Base-by-base conservation (phyloP, 176 grass and related monocot genomes). In the Eleusine coracana region DNA sequence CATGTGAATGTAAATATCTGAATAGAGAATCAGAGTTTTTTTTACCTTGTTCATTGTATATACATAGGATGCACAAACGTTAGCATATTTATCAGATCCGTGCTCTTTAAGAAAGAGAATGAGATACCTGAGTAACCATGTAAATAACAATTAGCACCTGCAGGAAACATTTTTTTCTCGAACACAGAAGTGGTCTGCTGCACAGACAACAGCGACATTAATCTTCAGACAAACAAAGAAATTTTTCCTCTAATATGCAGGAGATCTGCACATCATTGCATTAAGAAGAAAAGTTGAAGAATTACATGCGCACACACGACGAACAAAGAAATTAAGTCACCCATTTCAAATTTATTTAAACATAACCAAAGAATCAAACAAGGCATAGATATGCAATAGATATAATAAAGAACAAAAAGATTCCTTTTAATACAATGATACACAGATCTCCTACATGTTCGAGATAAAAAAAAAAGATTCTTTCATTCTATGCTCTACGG, bases 41-140 rank as follows among this genome's bases (percentile, higher is more conserved):
- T 49, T 83, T 90, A 94, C 94, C 94, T 94, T 97, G 72, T 92
- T 94, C 94, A 94, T 97, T 73, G 89, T 97, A 86, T 94, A 82
- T 49, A 76, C 76, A 88, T 97, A 97, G 9, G 50, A 66, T 82
- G 87, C 77, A 80, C 87, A 87, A 18, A 97, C 77, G 79, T 84
- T 81, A 78, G 29, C 78, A 75, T 92, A 97, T 4, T 61, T 88
- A 76, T 88, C 80, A 7, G 38, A 70, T 74, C 92, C 94, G 92
- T 97, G 94, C 80, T 94, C 89, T 83, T 90, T 97, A 77, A 97
- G 91, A 71, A 97, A 97, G 75, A 76, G 76, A 84, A 97, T 23
- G 11, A 94, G 83, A 84, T 90, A 92, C 76, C 94, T 97, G 66
- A 44, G 81, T 84, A 87, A 85, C 58, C 76, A 89, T 75, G 82